Evolutionary conservation across 768 basidiomycete species (phyloP), one percentile per base, ranked within the genome.

Genomic region (Rubroboletus pulcherrimus): DNA sequence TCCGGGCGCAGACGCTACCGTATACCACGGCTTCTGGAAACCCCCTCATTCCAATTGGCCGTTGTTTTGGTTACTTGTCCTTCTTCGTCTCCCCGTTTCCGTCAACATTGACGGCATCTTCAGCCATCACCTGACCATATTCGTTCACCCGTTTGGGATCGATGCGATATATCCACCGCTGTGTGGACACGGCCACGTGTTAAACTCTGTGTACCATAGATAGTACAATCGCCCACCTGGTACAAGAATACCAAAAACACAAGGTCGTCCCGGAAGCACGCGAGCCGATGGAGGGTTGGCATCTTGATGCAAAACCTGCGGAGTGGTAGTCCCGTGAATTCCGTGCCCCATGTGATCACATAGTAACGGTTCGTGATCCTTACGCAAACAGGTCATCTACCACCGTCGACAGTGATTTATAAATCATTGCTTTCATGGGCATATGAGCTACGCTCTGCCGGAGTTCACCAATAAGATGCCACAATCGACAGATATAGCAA

Each of bases 351-450:
- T 60, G 49, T 60, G 50, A 49, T 29, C 26, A 17, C 57, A 44
- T 52, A 34, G 66, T 48, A 56, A 66, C 54, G 29, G 43, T 31
- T 44, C 19, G 35, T 54, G 35, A 62, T 43, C 65, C 87, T 64
- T 77, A 93, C 89, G 88, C 87, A 69, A 93, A 92, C 63, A 96
- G 83, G 71, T 98, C 93, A 74, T 96, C 95, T 43, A 95, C 89
- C 46, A 91, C 89, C 1, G 87, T 91, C 43, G 91, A 89, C 55
- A 96, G 78, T 2, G 90, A 86, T 76, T 96, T 97, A 79, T 93
- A 96, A 62, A 94, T 86, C 91, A 98, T 93, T 4, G 95, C 90
- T 71, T 95, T 97, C 88, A 97, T 95, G 19, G 95, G 95, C 88
- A 98, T 93, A 70, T 98, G 96, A 43, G 96, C 89, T 35, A 97